A percentile compares a stretch with the other conserved stretches of the same genome.
Conservation (phyloP, 306 rosid species). For the Trifolium dubium region DNA sequence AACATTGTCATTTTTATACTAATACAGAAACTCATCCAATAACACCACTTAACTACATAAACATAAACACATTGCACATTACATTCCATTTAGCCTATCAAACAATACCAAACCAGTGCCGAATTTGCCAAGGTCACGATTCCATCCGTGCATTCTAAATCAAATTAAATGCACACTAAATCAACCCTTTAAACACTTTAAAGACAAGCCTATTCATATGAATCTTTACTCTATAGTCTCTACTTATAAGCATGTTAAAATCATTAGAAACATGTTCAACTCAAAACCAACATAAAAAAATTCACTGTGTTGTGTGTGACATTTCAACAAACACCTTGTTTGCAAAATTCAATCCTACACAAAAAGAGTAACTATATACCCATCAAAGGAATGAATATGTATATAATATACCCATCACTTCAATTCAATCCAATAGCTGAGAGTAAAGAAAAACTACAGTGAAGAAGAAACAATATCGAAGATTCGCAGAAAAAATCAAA, state of each 20-base stretch:
- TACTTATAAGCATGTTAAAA: not conserved
- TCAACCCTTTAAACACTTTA: not conserved
- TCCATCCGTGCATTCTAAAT: too few relatives aligned
- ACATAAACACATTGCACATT: not conserved
- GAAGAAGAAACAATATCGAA: too few relatives aligned
- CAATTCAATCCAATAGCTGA: too few relatives aligned
- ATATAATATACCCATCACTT: too few relatives aligned
- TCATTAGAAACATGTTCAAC: not conserved
- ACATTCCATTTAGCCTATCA: not conserved
- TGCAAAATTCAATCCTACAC: not conserved
- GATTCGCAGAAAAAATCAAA: too few relatives aligned
- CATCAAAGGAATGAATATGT: too few relatives aligned
- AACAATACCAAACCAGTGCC: too few relatives aligned
- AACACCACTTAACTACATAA: not conserved
- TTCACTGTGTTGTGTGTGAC: not conserved
- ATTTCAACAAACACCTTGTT: not conserved
- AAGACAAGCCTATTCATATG: not conserved
- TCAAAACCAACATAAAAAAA: not conserved
- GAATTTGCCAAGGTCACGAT: too few relatives aligned
- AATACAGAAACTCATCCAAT: too few relatives aligned
- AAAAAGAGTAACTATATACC: not conserved
- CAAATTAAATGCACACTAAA: not conserved
- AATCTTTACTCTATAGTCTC: not conserved
- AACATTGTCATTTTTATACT: not conserved
- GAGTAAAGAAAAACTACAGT: too few relatives aligned